A percentile compares a stretch with the other conserved stretches of the same genome.
Conservation (phyloP, 768 basidiomycete species). For the Artomyces pyxidatus region DNA sequence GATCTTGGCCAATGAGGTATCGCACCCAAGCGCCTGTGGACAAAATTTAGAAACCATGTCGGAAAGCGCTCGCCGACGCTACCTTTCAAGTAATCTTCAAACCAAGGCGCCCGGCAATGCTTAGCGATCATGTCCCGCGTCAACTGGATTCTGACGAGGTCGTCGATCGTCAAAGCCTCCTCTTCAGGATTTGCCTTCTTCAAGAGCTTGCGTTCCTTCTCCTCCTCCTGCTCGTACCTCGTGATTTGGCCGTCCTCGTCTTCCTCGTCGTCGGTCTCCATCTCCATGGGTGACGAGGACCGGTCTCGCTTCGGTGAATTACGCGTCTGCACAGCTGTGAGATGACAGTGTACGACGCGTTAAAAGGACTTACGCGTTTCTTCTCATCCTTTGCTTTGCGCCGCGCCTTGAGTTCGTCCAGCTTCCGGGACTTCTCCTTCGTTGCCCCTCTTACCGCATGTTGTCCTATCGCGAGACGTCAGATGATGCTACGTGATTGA, state of each 20-base stretch:
- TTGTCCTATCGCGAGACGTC: conserved; percentile 42
- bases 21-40: conserved; percentile 76
- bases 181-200: conserved; percentile 35
- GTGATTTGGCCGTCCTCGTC: conserved; percentile 69
- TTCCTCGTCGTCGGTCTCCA: conserved; percentile 80
- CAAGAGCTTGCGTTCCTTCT: conserved; percentile 45
- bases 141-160: conserved; percentile 55
- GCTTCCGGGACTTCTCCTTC: conserved; percentile 70
- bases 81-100: conserved; percentile 79
- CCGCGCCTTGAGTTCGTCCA: conserved; percentile 80
- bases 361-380: conserved; percentile 62
- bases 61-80: conserved; percentile 14
- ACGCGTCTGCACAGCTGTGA: conserved; percentile 13
- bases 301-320: conserved; percentile 65
- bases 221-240: conserved; percentile 68
- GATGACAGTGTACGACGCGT: not conserved
- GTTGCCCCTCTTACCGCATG: conserved; percentile 66
- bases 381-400: conserved; percentile 87
- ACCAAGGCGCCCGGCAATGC: conserved; percentile 71
- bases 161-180: conserved; percentile 43
- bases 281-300: conserved; percentile 77
- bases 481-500: not conserved
- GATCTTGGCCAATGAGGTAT: conserved; percentile 64
- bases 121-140: conserved; percentile 66
- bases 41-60: not conserved